Evolutionary conservation across 306 rosid genomes (phyloP).

Genomic region (Malus domestica): ASM211411v1 NC_041796.1:16622501-16623000

Average conservation of each 20-base stretch:
- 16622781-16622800: conserved; percentile 57
- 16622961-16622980: background rate
- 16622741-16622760: conserved; percentile 2
- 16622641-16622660: background rate
- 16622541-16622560: background rate
- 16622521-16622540: background rate
- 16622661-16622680: conserved; percentile 22
- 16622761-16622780: background rate
- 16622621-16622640: background rate
- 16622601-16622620: background rate
- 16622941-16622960: background rate
- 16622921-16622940: conserved; percentile 47
- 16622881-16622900: conserved; percentile 52
- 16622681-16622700: background rate
- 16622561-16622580: background rate
- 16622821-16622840: background rate
- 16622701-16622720: conserved; percentile 12
- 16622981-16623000: background rate
- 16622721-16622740: background rate
- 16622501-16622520: background rate
- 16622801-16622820: conserved; percentile 9
- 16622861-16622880: background rate
- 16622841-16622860: background rate
- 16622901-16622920: conserved; percentile 73
- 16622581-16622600: background rate